phyloP scores from a whole-genome alignment of 1,139 yeast genomes.

The Taphrina wiesneri region DNA sequence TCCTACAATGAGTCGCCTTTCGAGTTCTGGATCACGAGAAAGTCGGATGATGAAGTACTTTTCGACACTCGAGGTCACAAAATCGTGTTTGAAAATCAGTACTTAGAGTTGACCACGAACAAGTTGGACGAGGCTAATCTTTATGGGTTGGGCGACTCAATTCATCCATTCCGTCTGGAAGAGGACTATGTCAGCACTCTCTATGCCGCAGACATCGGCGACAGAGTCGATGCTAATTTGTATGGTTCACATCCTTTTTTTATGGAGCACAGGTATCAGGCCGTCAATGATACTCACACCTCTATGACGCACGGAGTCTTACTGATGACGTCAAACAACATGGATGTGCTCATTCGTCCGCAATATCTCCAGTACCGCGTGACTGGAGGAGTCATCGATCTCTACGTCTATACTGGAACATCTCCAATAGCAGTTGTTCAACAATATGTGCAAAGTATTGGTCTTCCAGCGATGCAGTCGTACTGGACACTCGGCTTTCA shows the following conservation, averaged over 20 bases:
- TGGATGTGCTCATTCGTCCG: conserved; percentile 41
- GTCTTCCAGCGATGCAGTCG: conserved; percentile 47
- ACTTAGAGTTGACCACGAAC: conserved; percentile 31
- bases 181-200: conserved; percentile 44
- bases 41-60: conserved; percentile 43
- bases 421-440: conserved; percentile 45
- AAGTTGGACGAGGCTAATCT: conserved; percentile 42
- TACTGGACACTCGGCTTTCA: conserved; percentile 73
- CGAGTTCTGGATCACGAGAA: conserved; percentile 45
- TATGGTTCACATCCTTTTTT: conserved; percentile 45
- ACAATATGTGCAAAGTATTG: conserved; percentile 44
- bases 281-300: neutral
- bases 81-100: conserved; percentile 42
- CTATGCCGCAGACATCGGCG: conserved; percentile 40
- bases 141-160: conserved; percentile 47
- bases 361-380: conserved; percentile 43
- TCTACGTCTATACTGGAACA: conserved; percentile 48
- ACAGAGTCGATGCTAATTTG: conserved; percentile 38
- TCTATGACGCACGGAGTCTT: conserved; percentile 39
- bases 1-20: conserved; percentile 42
- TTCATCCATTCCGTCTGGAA: conserved; percentile 44
- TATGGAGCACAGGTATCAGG: conserved; percentile 42
- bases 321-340: conserved; percentile 41
- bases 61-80: conserved; percentile 47
- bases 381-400: conserved; percentile 44